Evolutionary conservation across 2,329 filamentous ascomycete genomes (phyloP).

Genomic region (Talaromyces verruculosus): DNA sequence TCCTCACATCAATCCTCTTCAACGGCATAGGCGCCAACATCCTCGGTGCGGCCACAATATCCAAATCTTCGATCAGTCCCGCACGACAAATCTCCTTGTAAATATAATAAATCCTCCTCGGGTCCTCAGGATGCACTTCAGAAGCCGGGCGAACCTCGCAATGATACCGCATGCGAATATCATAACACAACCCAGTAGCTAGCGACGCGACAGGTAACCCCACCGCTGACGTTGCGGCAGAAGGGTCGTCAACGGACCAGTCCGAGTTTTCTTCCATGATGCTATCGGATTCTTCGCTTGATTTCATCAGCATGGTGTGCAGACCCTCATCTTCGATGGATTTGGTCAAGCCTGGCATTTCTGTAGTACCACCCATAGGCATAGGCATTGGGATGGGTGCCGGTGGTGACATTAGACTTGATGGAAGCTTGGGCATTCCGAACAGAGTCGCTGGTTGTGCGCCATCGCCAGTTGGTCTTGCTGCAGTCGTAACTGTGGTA

Average conservation of each 20-base stretch:
- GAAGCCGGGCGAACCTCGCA: slow-evolving; percentile 70
- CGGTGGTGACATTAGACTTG: slow-evolving; percentile 6
- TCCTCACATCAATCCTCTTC: slow-evolving; percentile 71
- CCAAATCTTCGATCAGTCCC: slow-evolving; percentile 68
- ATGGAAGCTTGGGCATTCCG: slow-evolving; percentile 12
- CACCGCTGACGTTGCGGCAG: slow-evolving; percentile 34
- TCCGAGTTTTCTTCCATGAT: slow-evolving; percentile 43
- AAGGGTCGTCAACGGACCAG: slow-evolving; percentile 40
- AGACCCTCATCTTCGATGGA: slow-evolving; percentile 30
- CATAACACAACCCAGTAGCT: slow-evolving; percentile 80
- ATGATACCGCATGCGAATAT: slow-evolving; percentile 93
- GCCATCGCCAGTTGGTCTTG: neutral
- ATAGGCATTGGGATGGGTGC: slow-evolving; percentile 21
- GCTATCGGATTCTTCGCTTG: slow-evolving; percentile 32
- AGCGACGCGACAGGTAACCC: slow-evolving; percentile 52
- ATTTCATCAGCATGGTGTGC: slow-evolving; percentile 23
- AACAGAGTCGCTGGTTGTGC: slow-evolving; percentile 4
- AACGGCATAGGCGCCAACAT: slow-evolving; percentile 56
- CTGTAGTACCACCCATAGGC: slow-evolving; percentile 13
- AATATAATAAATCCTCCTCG: slow-evolving; percentile 86
- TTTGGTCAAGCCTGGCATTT: slow-evolving; percentile 26
- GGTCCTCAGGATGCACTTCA: slow-evolving; percentile 91
- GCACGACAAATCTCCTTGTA: slow-evolving; percentile 83
- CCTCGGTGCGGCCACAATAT: slow-evolving; percentile 41
- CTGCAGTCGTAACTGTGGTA: neutral